These are phyloP conservation scores for Trichoderma asperellum DNA, from an alignment of 2,329 filamentous ascomycete genomes.

Conservation along the genomic window DNA sequence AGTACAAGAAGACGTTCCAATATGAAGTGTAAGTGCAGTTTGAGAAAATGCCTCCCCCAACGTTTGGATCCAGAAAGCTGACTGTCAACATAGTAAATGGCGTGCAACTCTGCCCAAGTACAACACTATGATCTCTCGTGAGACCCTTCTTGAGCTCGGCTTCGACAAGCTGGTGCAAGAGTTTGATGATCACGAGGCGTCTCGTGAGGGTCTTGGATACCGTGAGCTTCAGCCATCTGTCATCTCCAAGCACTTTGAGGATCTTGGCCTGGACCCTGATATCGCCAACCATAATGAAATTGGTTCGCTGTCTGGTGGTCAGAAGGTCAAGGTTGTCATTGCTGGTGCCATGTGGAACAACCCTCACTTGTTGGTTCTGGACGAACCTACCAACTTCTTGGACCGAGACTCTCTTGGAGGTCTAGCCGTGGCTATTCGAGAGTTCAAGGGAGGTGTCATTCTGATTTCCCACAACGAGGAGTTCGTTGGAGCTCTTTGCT, in stretches of 20 bases:
- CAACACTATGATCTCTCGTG: conserved; percentile 91
- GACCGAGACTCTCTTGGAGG: conserved; percentile 96
- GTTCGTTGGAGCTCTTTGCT: conserved; percentile 93
- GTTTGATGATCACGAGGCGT: conserved; percentile 98
- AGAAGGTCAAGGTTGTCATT: conserved; percentile 99
- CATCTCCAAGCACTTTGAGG: conserved; percentile 98
- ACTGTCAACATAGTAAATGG: conserved; percentile 71
- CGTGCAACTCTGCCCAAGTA: conserved; percentile 82
- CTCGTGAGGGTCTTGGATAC: conserved; percentile 97
- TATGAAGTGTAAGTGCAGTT: conserved; percentile 76
- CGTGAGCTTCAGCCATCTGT: conserved; percentile 89
- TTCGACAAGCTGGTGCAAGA: conserved; percentile 95
- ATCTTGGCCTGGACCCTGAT: conserved; percentile 92
- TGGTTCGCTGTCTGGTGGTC: conserved; percentile 89
- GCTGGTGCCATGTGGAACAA: conserved; percentile 99
- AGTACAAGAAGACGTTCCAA: conserved; percentile 99
- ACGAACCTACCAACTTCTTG: conserved; percentile 99
- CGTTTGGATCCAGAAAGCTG: neutral
- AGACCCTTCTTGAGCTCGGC: conserved; percentile 82
- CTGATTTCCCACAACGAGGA: conserved; percentile 99
- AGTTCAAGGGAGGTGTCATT: conserved; percentile 97
- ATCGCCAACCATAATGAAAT: conserved; percentile 99
- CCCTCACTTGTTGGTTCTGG: conserved; percentile 92
- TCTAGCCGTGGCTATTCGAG: conserved; percentile 94
- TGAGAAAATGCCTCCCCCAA: neutral